These are phyloP conservation scores for Closterium sp. DNA, from an alignment of 139 green algal genomes.

Conservation along the genomic window DNA sequence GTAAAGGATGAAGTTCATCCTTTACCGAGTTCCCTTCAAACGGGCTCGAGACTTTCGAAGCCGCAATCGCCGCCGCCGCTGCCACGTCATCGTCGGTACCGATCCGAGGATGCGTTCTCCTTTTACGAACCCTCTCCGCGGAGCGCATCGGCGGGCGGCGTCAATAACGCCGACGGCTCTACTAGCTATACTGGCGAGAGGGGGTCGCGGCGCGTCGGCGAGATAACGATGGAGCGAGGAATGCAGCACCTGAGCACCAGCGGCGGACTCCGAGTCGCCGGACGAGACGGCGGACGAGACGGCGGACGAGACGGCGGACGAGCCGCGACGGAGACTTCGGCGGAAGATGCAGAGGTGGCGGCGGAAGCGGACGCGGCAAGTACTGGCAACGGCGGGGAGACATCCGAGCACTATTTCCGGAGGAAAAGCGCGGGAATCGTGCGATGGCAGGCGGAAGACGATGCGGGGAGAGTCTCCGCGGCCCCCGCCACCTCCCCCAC, in stretches of 20 bases:
- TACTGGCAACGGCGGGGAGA: not conserved
- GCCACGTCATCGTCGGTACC: not conserved
- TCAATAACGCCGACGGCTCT: not conserved
- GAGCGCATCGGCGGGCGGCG: no score
- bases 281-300: no score
- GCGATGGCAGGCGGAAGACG: not conserved
- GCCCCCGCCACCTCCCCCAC: not conserved
- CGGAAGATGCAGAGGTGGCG: not conserved
- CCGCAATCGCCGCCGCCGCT: not conserved
- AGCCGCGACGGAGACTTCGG: no score
- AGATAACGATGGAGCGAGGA: no score
- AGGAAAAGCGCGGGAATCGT: not conserved
- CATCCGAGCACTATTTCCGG: not conserved
- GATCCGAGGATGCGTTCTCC: not conserved
- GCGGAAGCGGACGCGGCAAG: not conserved
- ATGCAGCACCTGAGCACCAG: no score
- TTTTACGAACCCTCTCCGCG: not conserved
- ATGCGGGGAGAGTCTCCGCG: not conserved
- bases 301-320: no score
- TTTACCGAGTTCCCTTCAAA: not conserved
- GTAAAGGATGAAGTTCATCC: no score
- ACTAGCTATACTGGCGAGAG: no score
- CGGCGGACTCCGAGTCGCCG: no score
- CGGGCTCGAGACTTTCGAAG: not conserved
- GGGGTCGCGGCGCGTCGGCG: no score